Base-by-base conservation (phyloP, 495 filamentous ascomycete species). In the Neurospora sublineolata region DNA sequence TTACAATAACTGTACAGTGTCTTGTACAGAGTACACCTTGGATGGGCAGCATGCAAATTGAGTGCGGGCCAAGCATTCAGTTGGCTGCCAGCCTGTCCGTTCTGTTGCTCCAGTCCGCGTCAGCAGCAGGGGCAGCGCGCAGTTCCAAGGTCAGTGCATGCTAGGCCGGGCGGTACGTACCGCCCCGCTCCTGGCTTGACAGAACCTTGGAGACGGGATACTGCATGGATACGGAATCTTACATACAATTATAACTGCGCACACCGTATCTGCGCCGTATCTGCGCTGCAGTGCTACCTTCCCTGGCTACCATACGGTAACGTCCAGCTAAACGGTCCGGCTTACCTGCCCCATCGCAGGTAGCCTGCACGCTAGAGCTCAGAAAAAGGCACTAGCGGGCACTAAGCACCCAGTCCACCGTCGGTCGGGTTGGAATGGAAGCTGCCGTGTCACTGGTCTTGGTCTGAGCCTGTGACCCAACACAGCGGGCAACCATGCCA, bases 391-490 rank as follows among this genome's bases (percentile, higher is more conserved):
- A 64, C 52, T 64, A 64, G 52, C 52, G 52, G 52, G 52, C 52
- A 64, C 52, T 64, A 64, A 64, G 14, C 52, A 64, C 52, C 52
- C 52, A 33, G 52, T 64, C 52, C 14, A 33, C 52, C 52, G 14
- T 33, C 52, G 27, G 52, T 64, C 52, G 52, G 52, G 52, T 64
- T 64, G 52, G 52, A 64, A 64, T 64, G 52, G 52, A 64, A 64
- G 52, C 27, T 64, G 52, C 52, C 52, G 52, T 60, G 52, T 27
- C 52, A 60, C 52, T 60, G 52, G 52, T 33, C 12, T 30, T 60
- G 23, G 71, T 74, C 60, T 67, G 73, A 58, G 74, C 75, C 76
- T 77, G 76, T 75, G 75, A 77, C 77, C 76, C 73, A 76, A 72
- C 74, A 33, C 52, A 70, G 40, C 71, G 60, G 20, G 58, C 16